Conservation (phyloP, 1,139 yeast species). For the Saccharomyces hybrid region DNA sequence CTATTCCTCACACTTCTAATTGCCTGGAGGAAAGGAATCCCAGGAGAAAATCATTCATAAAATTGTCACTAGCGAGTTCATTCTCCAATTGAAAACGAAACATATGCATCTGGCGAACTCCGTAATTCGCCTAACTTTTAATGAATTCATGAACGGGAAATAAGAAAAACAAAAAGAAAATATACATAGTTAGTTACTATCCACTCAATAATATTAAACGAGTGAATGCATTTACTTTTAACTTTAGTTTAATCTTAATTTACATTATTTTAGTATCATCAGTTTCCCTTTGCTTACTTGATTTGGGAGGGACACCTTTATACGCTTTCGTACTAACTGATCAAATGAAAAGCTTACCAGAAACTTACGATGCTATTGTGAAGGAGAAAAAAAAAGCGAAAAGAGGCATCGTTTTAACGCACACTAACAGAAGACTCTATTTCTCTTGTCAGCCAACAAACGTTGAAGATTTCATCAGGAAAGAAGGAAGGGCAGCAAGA, state of each 20-base stretch:
- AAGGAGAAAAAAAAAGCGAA: not conserved
- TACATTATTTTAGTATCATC: not conserved
- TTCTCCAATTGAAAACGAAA: conserved; percentile 11
- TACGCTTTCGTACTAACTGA: not conserved
- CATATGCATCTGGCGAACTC: not conserved
- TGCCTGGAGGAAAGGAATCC: not conserved
- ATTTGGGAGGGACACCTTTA: not conserved
- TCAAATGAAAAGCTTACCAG: not conserved
- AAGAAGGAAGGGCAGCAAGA: not conserved
- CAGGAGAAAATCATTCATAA: conserved; percentile 23
- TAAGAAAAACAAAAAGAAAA: not conserved
- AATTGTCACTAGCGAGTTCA: conserved; percentile 21
- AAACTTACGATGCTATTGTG: not conserved
- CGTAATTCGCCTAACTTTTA: not conserved
- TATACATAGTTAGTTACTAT: not conserved
- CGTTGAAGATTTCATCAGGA: not conserved
- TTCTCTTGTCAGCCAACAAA: not conserved
- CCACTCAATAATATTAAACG: not conserved
- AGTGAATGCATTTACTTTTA: conserved; percentile 1
- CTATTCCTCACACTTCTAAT: not conserved
- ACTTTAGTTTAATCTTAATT: not conserved
- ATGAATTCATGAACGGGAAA: conserved; percentile 1
- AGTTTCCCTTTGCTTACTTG: not conserved
- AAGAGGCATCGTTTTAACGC: not conserved
- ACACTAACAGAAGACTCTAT: not conserved